phyloP scores from a whole-genome alignment of 495 filamentous ascomycete species.

The Lasiosphaeria ovina region DNA sequence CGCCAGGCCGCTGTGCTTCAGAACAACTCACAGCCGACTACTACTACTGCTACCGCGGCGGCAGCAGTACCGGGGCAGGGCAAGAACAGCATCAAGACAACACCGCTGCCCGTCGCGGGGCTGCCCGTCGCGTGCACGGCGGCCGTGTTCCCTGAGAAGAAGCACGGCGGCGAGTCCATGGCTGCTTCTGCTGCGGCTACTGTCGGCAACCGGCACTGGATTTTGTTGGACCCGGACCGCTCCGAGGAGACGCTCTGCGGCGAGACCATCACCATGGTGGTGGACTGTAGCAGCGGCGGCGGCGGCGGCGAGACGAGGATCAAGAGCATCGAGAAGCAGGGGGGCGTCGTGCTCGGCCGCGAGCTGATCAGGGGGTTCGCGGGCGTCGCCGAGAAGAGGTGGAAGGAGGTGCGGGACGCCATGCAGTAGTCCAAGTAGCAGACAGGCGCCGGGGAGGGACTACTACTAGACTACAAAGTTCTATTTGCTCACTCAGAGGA shows the following conservation, averaged over 20 bases:
- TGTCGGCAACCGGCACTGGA: constrained; percentile 56
- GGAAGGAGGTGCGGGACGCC: constrained; percentile 38
- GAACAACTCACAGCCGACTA: too few species aligned
- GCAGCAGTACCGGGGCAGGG: too few species aligned
- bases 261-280: constrained; percentile 70
- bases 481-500: neutral
- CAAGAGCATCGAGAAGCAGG: constrained; percentile 72
- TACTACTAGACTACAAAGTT: neutral
- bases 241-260: constrained; percentile 81
- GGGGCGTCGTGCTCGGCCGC: constrained; percentile 55
- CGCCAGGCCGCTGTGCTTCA: constrained; percentile 55
- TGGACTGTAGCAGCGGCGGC: constrained; percentile 55
- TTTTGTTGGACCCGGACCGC: constrained; percentile 84
- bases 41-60: too few species aligned
- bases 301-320: constrained; percentile 54
- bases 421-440: constrained; percentile 10
- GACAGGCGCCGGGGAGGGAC: neutral
- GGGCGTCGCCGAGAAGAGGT: constrained; percentile 38
- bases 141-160: constrained; percentile 71
- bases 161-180: constrained; percentile 39
- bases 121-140: constrained; percentile 72
- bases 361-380: constrained; percentile 42
- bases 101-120: constrained; percentile 50
- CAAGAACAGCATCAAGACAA: constrained; percentile 30
- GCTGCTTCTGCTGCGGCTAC: neutral